A percentile compares a stretch with the other conserved stretches of the same genome.
Conservation (phyloP, 1,139 yeast genomes). For the Blastobotrys persicus region DNA sequence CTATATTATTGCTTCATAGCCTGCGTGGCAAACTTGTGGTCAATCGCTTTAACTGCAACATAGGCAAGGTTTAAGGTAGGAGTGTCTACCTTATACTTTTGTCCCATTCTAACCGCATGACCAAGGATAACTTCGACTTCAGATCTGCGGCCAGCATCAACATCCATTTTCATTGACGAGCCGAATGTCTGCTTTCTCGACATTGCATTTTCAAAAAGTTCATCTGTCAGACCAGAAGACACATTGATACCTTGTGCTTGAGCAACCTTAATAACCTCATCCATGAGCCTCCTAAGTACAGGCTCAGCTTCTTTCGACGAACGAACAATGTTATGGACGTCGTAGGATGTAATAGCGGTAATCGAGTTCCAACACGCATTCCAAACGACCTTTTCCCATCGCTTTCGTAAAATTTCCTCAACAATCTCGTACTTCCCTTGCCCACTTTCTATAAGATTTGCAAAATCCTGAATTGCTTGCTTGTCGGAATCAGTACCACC, state of each 20-base stretch:
- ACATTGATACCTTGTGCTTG: conserved; percentile 50
- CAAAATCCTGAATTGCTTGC: conserved; percentile 15
- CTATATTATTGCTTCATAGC: background rate
- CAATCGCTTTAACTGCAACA: conserved; percentile 33
- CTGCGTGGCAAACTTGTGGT: background rate
- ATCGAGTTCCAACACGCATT: conserved; percentile 60
- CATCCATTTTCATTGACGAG: conserved; percentile 63
- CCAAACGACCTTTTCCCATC: conserved; percentile 70
- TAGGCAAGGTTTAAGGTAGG: conserved; percentile 55
- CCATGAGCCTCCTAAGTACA: conserved; percentile 49
- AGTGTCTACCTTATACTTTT: conserved; percentile 48
- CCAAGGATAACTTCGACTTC: conserved; percentile 66
- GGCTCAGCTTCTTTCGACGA: conserved; percentile 21
- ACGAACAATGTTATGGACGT: conserved; percentile 44
- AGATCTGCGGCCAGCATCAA: conserved; percentile 55
- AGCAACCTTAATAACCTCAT: conserved; percentile 55
- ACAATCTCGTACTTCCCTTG: conserved; percentile 20
- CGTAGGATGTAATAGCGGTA: conserved; percentile 49
- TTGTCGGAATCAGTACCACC: conserved; percentile 13
- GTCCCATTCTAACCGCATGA: conserved; percentile 57
- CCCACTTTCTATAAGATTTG: conserved; percentile 18
- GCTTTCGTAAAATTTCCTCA: conserved; percentile 22
- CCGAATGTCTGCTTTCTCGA: conserved; percentile 13
- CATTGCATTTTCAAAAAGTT: conserved; percentile 41
- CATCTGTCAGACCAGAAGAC: conserved; percentile 43